Percentiles rank a stretch among this genome's conserved stretches.
Conservation (phyloP, 2,329 filamentous ascomycete species). For the Dichotomopilus funicola region DNA sequence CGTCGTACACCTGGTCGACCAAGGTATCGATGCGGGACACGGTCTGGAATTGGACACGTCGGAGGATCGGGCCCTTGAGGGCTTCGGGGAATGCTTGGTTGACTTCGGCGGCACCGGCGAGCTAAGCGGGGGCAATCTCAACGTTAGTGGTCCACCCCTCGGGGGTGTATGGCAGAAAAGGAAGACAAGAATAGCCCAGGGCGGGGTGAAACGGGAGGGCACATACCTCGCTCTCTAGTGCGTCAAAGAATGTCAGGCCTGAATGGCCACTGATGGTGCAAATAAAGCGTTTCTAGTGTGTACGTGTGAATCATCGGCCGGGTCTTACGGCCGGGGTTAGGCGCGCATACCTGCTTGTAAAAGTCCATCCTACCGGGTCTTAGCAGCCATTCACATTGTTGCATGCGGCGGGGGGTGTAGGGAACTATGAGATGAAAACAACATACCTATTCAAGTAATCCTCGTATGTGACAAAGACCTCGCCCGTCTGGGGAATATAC, state of each 20-base stretch:
- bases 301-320: constrained; percentile 11
- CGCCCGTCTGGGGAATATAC: constrained; percentile 83
- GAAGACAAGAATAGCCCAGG: constrained; percentile 1
- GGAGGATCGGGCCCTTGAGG: constrained; percentile 82
- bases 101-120: constrained; percentile 76
- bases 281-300: constrained; percentile 70
- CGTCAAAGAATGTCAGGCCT: constrained; percentile 85
- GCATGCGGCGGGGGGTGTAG: too few relatives aligned
- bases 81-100: constrained; percentile 88
- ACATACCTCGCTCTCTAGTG: constrained; percentile 80
- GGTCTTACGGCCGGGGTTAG: background rate
- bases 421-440: background rate
- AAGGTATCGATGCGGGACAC: constrained; percentile 82
- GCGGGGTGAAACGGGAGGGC: background rate
- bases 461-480: constrained; percentile 85
- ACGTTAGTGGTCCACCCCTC: constrained; percentile 25
- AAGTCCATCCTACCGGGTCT: constrained; percentile 69
- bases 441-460: constrained; percentile 75
- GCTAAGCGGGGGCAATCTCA: constrained; percentile 37
- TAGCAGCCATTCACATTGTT: constrained; percentile 22
- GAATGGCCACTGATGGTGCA: constrained; percentile 95
- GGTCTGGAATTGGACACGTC: constrained; percentile 85
- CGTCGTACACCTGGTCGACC: constrained; percentile 61
- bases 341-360: constrained; percentile 68
- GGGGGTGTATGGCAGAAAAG: background rate